Evolutionary conservation across 1,284 basidiomycete genomes (phyloP), one percentile per base, ranked within the genome.

Genomic region (Trametes hirsuta): DNA sequence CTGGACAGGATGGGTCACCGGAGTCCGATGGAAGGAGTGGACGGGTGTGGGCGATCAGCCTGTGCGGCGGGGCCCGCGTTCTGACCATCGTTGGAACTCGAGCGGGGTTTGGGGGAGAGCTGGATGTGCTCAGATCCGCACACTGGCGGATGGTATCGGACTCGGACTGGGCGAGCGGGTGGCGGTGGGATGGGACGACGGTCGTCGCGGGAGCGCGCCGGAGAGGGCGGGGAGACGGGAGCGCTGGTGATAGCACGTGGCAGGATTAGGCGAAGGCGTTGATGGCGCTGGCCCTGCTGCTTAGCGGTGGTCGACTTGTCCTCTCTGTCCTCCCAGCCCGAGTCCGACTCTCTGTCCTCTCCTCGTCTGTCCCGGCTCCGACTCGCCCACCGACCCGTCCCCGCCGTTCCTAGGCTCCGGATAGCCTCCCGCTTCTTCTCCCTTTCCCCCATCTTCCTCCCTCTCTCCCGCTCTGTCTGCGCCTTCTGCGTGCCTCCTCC

Each of bases 331-430:
- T 18, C 18, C 18, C 18, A 18, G 18, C 18, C 18, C 18, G 18
- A 18, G 18, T 55, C 51, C 34, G 21, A 51, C 22, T 44, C 47
- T 15, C 46, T 44, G 18, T 18, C 18, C 18, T 11, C 42, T 58
- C 56, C 48, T 39, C 39, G 4, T 50, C 53, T 35, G 21, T 49
- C 45, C 18, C 50, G 62, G 64, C 64, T 61, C 64, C 58, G 62
- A 62, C 49, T 55, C 61, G 64, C 62, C 64, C 58, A 22, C 47
- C 53, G 12, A n/a, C 24, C 45, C n/a, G 39, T 22, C 25, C 40
- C 52, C n/a, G 30, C 30, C 30, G 30, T 4, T 34, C 52, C 45
- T 22, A 53, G 62, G 64, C 64, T 61, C 64, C 58, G 62, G 64
- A 53, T 55, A 63, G 64, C 62, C 64, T 59, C 24, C 47, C 53